phyloP scores from a whole-genome alignment of 2,329 filamentous ascomycete genomes.

The Neofusicoccum sp. region DNA sequence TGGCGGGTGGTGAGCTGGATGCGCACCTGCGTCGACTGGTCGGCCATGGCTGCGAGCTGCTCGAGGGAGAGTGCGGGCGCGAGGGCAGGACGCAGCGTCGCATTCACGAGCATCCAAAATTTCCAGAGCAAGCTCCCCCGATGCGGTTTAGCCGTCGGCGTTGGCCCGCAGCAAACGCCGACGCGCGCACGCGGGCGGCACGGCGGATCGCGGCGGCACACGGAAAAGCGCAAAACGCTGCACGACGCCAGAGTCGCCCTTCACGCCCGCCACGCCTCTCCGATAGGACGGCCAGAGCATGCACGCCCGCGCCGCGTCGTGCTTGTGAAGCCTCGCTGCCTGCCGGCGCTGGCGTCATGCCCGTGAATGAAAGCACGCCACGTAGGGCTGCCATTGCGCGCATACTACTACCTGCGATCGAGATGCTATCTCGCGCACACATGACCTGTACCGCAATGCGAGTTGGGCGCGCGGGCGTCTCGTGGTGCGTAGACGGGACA shows the following conservation, averaged over 20 bases:
- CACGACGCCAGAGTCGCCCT: not conserved
- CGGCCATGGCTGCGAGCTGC: slow-evolving; percentile 7
- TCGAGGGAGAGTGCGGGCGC: not conserved
- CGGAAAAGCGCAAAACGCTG: not conserved
- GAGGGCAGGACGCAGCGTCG: not conserved
- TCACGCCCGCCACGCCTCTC: not conserved
- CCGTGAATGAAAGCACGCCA: slow-evolving; percentile 15
- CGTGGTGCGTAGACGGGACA: not conserved
- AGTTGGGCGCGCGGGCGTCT: not conserved
- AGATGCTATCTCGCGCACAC: not conserved
- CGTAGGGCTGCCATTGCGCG: not conserved
- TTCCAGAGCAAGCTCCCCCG: slow-evolving; percentile 15
- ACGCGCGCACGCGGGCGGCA: not conserved
- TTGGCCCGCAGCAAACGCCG: slow-evolving; percentile 11
- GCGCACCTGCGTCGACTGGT: slow-evolving; percentile 45
- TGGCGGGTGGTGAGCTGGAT: slow-evolving; percentile 58
- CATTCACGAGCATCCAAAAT: slow-evolving; percentile 15
- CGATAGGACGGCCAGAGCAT: slow-evolving; percentile 7
- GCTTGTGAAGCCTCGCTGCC: not conserved
- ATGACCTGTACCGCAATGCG: slow-evolving; percentile 3
- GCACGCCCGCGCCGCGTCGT: not conserved
- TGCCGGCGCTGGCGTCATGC: not conserved
- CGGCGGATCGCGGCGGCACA: slow-evolving; percentile 6
- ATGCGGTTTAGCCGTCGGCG: slow-evolving; percentile 18
- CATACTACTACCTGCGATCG: not conserved